These are phyloP conservation scores for Vaccinium darrowii DNA, from an alignment of 148 eudicot genomes.

Conservation along the genomic window DNA sequence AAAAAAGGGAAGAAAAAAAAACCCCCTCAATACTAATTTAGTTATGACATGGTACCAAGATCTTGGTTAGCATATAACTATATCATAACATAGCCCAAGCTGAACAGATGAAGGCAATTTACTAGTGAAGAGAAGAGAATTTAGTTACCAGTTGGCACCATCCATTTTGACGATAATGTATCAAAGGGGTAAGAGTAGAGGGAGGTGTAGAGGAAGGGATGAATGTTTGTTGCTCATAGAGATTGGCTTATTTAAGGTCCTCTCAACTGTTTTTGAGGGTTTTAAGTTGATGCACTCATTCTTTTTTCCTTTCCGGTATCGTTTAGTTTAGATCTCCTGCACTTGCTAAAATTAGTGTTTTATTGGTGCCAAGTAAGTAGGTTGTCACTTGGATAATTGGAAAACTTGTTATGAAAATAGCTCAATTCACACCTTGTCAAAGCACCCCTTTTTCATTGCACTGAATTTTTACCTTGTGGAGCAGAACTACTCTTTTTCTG, in stretches of 20 bases:
- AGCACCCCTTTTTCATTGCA: neutral
- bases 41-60: neutral
- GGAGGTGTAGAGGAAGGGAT: neutral
- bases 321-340: too few relatives aligned
- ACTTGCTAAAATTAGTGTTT: too few relatives aligned
- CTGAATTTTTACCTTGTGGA: neutral
- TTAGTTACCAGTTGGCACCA: neutral
- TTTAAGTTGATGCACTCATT: too few relatives aligned
- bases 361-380: neutral
- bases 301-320: too few relatives aligned
- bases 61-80: neutral
- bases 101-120: neutral
- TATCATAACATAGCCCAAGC: neutral
- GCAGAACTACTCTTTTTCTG: constrained; percentile 6
- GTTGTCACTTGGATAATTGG: neutral
- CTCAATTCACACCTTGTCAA: neutral
- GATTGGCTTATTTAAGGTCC: too few relatives aligned
- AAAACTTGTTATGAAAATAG: neutral
- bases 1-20: neutral
- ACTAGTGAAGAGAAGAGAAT: neutral
- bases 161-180: neutral
- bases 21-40: neutral
- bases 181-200: neutral
- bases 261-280: too few relatives aligned
- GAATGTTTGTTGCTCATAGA: neutral